Evolutionary conservation across 192 early-diverging fungal species (phyloP).

Genomic region (Coemansia sp.): DNA sequence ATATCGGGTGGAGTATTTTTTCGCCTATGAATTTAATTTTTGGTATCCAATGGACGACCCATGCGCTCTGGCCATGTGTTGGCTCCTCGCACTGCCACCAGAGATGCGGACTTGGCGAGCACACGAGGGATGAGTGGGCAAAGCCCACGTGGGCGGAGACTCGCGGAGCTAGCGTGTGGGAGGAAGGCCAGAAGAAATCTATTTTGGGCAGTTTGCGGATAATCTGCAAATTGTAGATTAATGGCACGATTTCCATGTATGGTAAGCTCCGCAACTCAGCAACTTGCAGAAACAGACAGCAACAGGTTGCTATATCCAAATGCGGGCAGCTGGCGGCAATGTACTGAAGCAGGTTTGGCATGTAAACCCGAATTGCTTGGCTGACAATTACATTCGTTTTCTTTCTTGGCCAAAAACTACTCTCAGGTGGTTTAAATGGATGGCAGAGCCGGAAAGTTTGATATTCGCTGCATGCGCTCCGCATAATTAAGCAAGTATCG

Average conservation of each 20-base stretch:
- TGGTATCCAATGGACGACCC: neutral
- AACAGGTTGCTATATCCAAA: neutral
- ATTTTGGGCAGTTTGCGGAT: neutral
- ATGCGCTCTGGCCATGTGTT: neutral
- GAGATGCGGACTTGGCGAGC: neutral
- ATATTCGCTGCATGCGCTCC: neutral
- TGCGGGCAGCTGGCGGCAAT: neutral
- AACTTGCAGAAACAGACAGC: neutral
- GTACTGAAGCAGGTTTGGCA: neutral
- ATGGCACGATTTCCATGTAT: neutral
- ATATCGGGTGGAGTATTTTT: neutral
- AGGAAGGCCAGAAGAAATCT: neutral
- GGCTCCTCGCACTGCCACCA: neutral
- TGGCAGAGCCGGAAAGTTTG: neutral
- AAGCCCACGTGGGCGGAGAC: neutral
- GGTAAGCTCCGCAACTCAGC: neutral
- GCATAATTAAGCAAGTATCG: neutral
- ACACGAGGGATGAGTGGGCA: neutral
- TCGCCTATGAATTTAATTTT: neutral
- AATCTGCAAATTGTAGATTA: conserved; percentile 2
- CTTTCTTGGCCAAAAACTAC: neutral
- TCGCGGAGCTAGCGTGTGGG: neutral
- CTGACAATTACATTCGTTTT: neutral
- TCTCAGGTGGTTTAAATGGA: neutral
- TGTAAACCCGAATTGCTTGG: neutral